A percentile compares a stretch with the other conserved stretches of the same genome.
These are phyloP conservation scores for Alternaria triticina DNA, from an alignment of 2,329 filamentous ascomycete species.

Conservation along the genomic window DNA sequence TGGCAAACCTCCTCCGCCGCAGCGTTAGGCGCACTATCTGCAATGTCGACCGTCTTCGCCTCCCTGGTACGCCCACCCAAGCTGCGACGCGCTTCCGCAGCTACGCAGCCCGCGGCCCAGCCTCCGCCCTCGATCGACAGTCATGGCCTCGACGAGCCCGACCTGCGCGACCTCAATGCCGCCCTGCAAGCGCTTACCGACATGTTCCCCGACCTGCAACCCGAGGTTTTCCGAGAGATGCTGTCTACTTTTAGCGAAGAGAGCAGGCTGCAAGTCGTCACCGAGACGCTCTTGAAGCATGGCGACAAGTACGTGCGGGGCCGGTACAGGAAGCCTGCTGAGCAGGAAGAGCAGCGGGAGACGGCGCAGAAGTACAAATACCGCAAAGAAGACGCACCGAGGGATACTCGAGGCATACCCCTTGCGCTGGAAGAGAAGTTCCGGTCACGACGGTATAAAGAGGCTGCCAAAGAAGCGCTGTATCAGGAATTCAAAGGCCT, in stretches of 20 bases:
- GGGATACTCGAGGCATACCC: constrained; percentile 40
- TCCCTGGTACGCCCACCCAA: constrained; percentile 41
- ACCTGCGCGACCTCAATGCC: constrained; percentile 73
- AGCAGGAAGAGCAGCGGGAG: constrained; percentile 44
- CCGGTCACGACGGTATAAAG: constrained; percentile 69
- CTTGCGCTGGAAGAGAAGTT: constrained; percentile 71
- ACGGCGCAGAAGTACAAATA: constrained; percentile 43
- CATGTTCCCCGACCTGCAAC: constrained; percentile 80
- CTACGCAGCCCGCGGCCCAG: constrained; percentile 9
- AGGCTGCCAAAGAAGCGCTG: constrained; percentile 70
- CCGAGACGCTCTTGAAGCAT: constrained; percentile 77
- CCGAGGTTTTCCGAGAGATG: constrained; percentile 84
- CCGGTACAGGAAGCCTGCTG: constrained; percentile 55
- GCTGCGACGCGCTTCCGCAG: constrained; percentile 22
- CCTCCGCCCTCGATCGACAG: constrained; percentile 6
- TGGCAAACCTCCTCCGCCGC: not conserved
- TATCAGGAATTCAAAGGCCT: constrained; percentile 79
- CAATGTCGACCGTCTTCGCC: constrained; percentile 46
- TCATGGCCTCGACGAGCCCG: constrained; percentile 58
- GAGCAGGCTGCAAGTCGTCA: constrained; percentile 77
- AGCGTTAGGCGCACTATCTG: constrained; percentile 14
- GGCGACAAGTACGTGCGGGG: constrained; percentile 74
- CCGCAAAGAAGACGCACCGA: constrained; percentile 35
- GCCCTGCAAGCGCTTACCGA: constrained; percentile 71
- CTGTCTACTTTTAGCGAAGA: constrained; percentile 76